These are phyloP conservation scores for Corchorus olitorius DNA, from an alignment of 345 rosid genomes.

Conservation along the genomic window DNA sequence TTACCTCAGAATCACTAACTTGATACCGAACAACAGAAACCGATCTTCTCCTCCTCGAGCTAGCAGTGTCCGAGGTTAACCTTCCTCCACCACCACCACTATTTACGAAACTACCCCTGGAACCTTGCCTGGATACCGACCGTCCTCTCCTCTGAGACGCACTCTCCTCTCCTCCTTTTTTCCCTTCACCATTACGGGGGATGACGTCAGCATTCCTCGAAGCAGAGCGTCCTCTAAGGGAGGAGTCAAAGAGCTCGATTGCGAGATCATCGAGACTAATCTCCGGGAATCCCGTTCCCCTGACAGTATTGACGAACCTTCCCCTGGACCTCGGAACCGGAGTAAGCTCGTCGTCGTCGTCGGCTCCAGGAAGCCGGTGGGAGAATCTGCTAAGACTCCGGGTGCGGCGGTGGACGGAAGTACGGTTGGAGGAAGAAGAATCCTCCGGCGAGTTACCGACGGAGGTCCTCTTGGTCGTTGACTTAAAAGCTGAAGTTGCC, in stretches of 20 bases:
- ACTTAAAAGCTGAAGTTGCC: constrained; percentile 84
- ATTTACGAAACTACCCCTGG: constrained; percentile 38
- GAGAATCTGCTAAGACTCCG: constrained; percentile 92
- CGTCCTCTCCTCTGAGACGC: constrained; percentile 72
- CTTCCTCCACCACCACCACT: constrained; percentile 30
- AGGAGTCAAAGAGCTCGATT: constrained; percentile 60
- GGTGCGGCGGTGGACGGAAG: constrained; percentile 60
- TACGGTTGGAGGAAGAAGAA: constrained; percentile 48
- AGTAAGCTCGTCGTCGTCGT: constrained; percentile 45
- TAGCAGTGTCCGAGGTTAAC: constrained; percentile 27
- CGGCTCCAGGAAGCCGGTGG: constrained; percentile 41
- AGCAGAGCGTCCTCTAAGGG: constrained; percentile 54
- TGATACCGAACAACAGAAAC: constrained; percentile 67
- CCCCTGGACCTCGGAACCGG: constrained; percentile 46
- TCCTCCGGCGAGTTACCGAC: constrained; percentile 45
- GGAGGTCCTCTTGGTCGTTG: constrained; percentile 55
- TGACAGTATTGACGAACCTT: constrained; percentile 73
- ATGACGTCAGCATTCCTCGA: constrained; percentile 37
- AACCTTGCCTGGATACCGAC: constrained; percentile 74
- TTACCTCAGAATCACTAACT: constrained; percentile 83
- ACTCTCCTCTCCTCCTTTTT: constrained; percentile 25
- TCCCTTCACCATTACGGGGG: constrained; percentile 23
- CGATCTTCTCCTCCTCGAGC: constrained; percentile 68
- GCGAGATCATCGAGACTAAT: constrained; percentile 87
- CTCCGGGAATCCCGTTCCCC: constrained; percentile 89